These are phyloP conservation scores for Leucosporidium yakuticum DNA, from an alignment of 768 basidiomycete species.

Conservation along the genomic window DNA sequence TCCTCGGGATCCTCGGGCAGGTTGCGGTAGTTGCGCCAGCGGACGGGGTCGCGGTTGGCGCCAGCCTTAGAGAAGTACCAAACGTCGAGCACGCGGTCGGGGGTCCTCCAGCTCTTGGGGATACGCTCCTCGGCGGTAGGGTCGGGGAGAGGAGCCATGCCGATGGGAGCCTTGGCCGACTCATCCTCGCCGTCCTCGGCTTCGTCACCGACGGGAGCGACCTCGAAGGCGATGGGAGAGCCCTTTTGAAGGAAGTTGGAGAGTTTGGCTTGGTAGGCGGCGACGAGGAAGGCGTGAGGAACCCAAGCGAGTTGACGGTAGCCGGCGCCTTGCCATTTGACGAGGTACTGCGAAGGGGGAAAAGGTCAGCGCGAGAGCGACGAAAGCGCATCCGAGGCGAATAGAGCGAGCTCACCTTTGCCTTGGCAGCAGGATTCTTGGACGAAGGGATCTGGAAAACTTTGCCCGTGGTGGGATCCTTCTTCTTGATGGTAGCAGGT, in stretches of 20 bases:
- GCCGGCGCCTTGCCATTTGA: constrained; percentile 36
- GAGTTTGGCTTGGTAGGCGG: constrained; percentile 20
- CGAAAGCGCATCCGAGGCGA: neutral
- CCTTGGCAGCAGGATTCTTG: constrained; percentile 28
- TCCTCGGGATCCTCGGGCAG: constrained; percentile 53
- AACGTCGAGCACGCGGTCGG: constrained; percentile 86
- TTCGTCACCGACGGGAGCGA: constrained; percentile 27
- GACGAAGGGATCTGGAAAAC: constrained; percentile 17
- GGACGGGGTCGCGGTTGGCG: neutral
- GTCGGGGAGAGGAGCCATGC: constrained; percentile 49
- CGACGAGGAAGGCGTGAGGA: constrained; percentile 34
- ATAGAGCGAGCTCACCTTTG: constrained; percentile 2
- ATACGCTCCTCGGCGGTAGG: constrained; percentile 59
- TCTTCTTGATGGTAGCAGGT: constrained; percentile 9
- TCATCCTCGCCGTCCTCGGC: constrained; percentile 29
- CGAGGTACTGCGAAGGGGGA: constrained; percentile 30
- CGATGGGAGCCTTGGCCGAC: constrained; percentile 13
- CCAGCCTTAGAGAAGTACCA: constrained; percentile 36
- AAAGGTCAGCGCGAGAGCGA: neutral
- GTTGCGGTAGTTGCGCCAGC: neutral
- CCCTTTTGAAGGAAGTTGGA: constrained; percentile 35
- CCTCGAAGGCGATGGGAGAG: constrained; percentile 28
- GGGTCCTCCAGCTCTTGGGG: constrained; percentile 73
- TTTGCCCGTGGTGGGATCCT: constrained; percentile 10
- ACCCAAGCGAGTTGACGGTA: constrained; percentile 36